Conservation (phyloP, 2,329 filamentous ascomycete species). For the Coleophoma eucalyptorum region DNA sequence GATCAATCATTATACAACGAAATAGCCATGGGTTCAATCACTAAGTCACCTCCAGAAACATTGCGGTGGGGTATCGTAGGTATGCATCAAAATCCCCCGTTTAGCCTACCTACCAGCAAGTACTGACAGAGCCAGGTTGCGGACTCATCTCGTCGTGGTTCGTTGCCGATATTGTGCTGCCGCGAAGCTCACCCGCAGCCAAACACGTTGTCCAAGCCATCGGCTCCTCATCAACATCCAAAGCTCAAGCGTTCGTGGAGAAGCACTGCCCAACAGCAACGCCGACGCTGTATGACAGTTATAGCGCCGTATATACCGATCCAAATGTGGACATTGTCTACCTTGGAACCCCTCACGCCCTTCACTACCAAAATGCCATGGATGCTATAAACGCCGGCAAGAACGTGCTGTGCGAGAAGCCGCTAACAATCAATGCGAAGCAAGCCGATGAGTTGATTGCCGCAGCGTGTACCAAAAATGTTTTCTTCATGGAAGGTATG, state of each 20-base stretch:
- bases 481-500: conserved; percentile 35
- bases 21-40: neutral
- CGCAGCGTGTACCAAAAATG: conserved; percentile 52
- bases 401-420: conserved; percentile 66
- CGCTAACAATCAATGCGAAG: conserved; percentile 62
- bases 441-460: conserved; percentile 54
- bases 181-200: conserved; percentile 30
- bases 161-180: conserved; percentile 35
- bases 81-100: neutral
- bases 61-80: neutral
- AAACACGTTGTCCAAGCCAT: conserved; percentile 39
- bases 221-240: conserved; percentile 34
- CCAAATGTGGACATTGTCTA: conserved; percentile 63
- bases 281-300: conserved; percentile 46
- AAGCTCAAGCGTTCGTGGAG: conserved; percentile 33
- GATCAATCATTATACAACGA: no score
- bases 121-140: conserved; percentile 23
- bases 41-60: neutral
- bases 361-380: conserved; percentile 64
- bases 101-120: neutral
- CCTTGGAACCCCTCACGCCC: conserved; percentile 64
- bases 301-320: conserved; percentile 58
- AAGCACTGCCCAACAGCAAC: conserved; percentile 21
- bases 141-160: conserved; percentile 43
- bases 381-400: conserved; percentile 60